Evolutionary conservation across 2,329 filamentous ascomycete species (phyloP), one percentile per base, ranked within the genome.

Genomic region (Huntiella abstrusa): DNA sequence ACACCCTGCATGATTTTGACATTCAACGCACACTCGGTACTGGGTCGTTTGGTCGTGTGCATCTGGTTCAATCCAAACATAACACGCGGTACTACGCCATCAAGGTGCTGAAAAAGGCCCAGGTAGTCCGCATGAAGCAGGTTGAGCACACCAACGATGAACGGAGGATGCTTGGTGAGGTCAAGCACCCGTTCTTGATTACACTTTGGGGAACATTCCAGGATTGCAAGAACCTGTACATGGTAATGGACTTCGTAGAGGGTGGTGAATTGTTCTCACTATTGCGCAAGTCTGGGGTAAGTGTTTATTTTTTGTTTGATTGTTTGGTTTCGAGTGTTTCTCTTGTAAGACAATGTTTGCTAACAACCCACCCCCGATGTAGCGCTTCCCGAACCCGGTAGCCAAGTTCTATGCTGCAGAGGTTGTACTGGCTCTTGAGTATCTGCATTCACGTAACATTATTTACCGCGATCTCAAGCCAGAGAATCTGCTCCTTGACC

Each of bases 221-320:
- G 60, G 91, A 98, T 58, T 74, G 79, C 43, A 86, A 79, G 65
- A 96, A 95, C 60, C 68, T 98, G 33, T 98, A 98, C 73, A 98
- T 98, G 91, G 91, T 98, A 57, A 98, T 98, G 91, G 91, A 98
- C 63, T 98, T 98, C 67, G 88, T 98, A 46, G 91, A 98, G 64
- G 91, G 91, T 54, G 91, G 91, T 57, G 91, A 98, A 69, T 70
- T 98, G 46, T 98, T 98, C 62, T 96, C 88, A 54, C 65, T 98
- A 56, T 68, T 98, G 56, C 75, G 91, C 56, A 96, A 98, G 64
- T 96, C 88, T 70, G 79, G 88, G 73, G 75, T 74, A 71, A 64
- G 70, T 65, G n/a, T 43, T 15, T 16, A 45, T 41, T 22, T 28
- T 41, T 34, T 38, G 16, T n/a, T 39, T 36, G 22, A 22, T 39